These are phyloP conservation scores for Filobasidium uniguttulatum DNA, from an alignment of 1,284 basidiomycete genomes.

Conservation along the genomic window DNA sequence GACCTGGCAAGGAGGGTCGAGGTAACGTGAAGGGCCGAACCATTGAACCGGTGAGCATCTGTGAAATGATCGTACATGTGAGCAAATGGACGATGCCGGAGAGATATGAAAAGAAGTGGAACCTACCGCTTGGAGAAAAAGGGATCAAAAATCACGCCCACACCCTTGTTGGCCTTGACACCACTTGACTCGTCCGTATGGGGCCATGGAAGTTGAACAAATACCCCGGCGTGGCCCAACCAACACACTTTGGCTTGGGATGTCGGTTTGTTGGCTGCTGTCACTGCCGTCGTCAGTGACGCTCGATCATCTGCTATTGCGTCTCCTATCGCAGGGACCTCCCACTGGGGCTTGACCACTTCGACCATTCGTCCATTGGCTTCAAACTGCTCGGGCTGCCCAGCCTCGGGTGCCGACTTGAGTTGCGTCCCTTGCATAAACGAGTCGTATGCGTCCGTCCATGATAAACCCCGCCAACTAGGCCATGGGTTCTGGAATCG, in stretches of 20 bases:
- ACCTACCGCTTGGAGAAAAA: conserved; percentile 34
- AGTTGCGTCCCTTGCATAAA: conserved; percentile 32
- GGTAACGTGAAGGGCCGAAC: conserved; percentile 30
- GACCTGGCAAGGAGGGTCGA: conserved; percentile 31
- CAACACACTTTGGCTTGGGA: conserved; percentile 33
- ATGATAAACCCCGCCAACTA: conserved; percentile 27
- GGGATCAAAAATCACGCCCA: conserved; percentile 33
- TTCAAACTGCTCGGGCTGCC: conserved; percentile 23
- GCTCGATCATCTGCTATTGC: conserved; percentile 1
- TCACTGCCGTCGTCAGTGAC: no score
- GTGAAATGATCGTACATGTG: conserved; percentile 1
- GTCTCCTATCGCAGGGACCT: conserved; percentile 13
- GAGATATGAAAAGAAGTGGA: no score
- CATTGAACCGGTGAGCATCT: conserved; percentile 34
- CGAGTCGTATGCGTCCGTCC: conserved; percentile 26
- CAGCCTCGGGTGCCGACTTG: conserved; percentile 18
- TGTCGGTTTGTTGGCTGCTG: no score
- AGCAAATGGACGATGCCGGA: neutral
- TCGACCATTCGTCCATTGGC: conserved; percentile 31
- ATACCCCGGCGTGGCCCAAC: conserved; percentile 33
- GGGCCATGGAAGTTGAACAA: conserved; percentile 31
- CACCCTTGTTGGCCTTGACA: conserved; percentile 17
- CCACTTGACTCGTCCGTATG: neutral
- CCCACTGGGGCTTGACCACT: conserved; percentile 26
- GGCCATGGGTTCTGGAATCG: conserved; percentile 36